Evolutionary conservation across 1,139 yeast species (phyloP).

Genomic region (Zygoascus hellenicus): DNA sequence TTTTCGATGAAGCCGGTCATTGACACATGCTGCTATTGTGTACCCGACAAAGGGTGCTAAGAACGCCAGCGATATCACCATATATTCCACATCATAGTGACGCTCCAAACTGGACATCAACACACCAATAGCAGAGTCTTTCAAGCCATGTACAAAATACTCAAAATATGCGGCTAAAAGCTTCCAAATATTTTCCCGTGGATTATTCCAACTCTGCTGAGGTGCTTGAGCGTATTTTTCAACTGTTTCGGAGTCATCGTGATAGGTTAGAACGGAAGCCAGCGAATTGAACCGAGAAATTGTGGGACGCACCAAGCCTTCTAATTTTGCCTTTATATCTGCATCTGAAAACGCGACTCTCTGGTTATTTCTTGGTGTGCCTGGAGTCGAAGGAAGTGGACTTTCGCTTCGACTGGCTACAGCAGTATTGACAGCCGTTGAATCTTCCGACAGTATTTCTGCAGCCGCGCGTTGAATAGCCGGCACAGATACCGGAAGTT

Average conservation of each 20-base stretch:
- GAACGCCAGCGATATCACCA: constrained; percentile 26
- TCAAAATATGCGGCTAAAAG: constrained; percentile 19
- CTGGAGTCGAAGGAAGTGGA: background rate
- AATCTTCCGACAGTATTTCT: background rate
- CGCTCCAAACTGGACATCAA: constrained; percentile 19
- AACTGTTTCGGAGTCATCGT: background rate
- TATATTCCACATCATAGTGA: constrained; percentile 24
- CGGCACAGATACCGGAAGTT: background rate
- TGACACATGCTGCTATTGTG: constrained; percentile 34
- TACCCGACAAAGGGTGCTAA: constrained; percentile 32
- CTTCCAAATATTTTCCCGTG: constrained; percentile 25
- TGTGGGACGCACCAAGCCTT: background rate
- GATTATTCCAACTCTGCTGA: constrained; percentile 12
- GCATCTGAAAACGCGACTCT: background rate
- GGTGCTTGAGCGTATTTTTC: constrained; percentile 3
- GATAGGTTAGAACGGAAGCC: background rate
- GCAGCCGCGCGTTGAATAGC: constrained; percentile 1
- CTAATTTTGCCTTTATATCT: background rate
- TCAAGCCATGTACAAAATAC: constrained; percentile 20
- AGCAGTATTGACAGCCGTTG: background rate
- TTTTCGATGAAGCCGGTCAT: constrained; percentile 35
- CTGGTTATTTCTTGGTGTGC: background rate
- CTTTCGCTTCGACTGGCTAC: background rate
- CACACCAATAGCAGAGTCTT: constrained; percentile 21
- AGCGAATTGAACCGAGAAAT: background rate